Evolutionary conservation across 768 basidiomycete species (phyloP).

Genomic region (Pulveroboletus sp.): DNA sequence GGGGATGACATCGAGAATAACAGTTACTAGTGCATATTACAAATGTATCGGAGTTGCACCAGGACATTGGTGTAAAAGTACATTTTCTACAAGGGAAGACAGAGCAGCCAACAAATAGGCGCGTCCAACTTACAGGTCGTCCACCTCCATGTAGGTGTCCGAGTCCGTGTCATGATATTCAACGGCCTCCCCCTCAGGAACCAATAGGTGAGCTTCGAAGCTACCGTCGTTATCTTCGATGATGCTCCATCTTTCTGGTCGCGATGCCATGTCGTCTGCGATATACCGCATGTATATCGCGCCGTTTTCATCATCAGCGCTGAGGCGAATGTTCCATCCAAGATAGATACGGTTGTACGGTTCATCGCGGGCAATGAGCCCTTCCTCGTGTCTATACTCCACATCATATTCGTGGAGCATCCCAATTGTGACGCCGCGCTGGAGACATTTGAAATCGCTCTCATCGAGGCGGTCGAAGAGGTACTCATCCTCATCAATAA

Average conservation of each 20-base stretch:
- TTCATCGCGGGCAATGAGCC: constrained; percentile 47
- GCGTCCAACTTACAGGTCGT: constrained; percentile 13
- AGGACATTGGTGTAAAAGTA: constrained; percentile 12
- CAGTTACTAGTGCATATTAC: too few species aligned
- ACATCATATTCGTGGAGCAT: constrained; percentile 60
- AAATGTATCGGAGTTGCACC: too few species aligned
- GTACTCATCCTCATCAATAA: constrained; percentile 35
- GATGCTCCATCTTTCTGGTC: constrained; percentile 45
- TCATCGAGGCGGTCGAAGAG: constrained; percentile 33
- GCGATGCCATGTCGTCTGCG: constrained; percentile 37
- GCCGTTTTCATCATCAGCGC: constrained; percentile 40
- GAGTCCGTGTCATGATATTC: constrained; percentile 39
- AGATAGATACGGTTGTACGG: constrained; percentile 51
- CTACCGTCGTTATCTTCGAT: constrained; percentile 37
- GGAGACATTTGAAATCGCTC: constrained; percentile 43
- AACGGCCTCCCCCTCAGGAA: constrained; percentile 31
- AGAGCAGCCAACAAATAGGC: background rate
- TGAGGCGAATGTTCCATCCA: constrained; percentile 65
- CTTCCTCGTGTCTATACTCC: constrained; percentile 52
- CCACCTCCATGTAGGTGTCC: constrained; percentile 36
- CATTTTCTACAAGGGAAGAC: constrained; percentile 4
- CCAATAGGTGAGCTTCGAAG: constrained; percentile 41
- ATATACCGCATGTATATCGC: constrained; percentile 40
- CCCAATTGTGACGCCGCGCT: constrained; percentile 55
- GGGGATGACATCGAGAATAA: too few species aligned